phyloP scores from a whole-genome alignment of 2,329 filamentous ascomycete genomes.

The Colletotrichum destructivum region DNA sequence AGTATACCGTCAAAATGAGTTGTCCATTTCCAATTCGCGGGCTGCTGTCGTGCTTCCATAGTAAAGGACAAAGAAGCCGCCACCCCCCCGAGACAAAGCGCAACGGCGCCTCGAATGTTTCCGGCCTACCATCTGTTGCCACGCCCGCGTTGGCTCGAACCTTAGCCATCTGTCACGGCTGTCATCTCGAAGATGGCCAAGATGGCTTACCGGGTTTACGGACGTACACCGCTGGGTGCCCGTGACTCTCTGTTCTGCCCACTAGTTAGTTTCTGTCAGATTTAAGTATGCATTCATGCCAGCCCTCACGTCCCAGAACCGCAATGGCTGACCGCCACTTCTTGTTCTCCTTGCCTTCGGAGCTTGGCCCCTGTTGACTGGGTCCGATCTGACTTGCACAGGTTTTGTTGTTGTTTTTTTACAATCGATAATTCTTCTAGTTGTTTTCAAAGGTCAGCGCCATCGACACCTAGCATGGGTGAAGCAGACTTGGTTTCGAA shows the following conservation, averaged over 20 bases:
- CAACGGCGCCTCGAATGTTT: slow-evolving; percentile 30
- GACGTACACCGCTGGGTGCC: slow-evolving; percentile 2
- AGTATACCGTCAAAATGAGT: slow-evolving; percentile 5
- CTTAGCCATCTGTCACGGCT: slow-evolving; percentile 1
- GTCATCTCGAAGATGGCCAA: not conserved
- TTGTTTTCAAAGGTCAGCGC: slow-evolving; percentile 6
- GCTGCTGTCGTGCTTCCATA: not conserved
- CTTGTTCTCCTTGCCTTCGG: too few species aligned
- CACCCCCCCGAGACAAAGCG: slow-evolving; percentile 20
- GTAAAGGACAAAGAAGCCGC: slow-evolving; percentile 18
- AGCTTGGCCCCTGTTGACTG: too few species aligned
- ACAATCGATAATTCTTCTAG: not conserved
- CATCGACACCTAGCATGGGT: slow-evolving; percentile 8
- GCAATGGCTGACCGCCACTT: slow-evolving; percentile 28
- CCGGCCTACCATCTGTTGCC: slow-evolving; percentile 17
- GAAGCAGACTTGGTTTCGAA: not conserved
- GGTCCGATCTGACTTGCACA: not conserved
- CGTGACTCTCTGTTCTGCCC: not conserved
- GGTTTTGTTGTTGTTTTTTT: too few species aligned
- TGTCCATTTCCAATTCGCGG: not conserved
- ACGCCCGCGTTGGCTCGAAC: slow-evolving; percentile 18
- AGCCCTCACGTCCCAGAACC: not conserved
- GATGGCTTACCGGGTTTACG: not conserved
- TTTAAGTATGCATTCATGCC: slow-evolving; percentile 7
- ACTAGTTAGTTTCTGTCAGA: slow-evolving; percentile 13